Evolutionary conservation across 805 yeast genomes (phyloP).

Genomic region (Jamesozyma lodderae): DNA sequence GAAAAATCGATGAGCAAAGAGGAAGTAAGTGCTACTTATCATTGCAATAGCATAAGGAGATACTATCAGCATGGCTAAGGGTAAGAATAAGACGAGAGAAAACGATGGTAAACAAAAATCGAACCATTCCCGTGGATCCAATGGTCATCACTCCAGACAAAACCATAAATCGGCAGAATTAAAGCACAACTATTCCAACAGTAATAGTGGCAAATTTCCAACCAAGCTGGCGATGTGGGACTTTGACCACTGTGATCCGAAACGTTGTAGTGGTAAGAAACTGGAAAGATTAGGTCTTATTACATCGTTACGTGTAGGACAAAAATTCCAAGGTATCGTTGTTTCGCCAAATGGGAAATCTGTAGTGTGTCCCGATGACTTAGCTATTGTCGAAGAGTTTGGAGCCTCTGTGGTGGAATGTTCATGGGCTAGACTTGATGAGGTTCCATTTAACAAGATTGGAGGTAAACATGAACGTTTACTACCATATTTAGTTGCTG

Average conservation of each 20-base stretch:
- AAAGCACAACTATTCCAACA: conserved; percentile 22
- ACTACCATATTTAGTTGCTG: conserved; percentile 87
- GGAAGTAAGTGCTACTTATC: too few relatives aligned
- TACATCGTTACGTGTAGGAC: conserved; percentile 75
- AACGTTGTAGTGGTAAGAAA: conserved; percentile 92
- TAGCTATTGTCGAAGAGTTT: conserved; percentile 57
- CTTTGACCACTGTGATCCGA: conserved; percentile 97
- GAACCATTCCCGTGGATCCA: conserved; percentile 32
- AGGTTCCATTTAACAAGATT: conserved; percentile 85
- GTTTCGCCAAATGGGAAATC: conserved; percentile 89
- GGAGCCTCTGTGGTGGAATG: conserved; percentile 99
- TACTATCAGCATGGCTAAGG: conserved; percentile 23
- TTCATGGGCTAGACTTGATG: conserved; percentile 97
- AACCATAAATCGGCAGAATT: conserved; percentile 38
- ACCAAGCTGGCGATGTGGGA: conserved; percentile 97
- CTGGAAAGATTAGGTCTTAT: conserved; percentile 82
- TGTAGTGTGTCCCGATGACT: conserved; percentile 85
- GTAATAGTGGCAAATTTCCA: conserved; percentile 46
- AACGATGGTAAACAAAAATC: conserved; percentile 28
- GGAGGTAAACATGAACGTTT: conserved; percentile 86
- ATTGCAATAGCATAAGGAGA: too few relatives aligned
- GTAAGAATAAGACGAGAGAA: conserved; percentile 34
- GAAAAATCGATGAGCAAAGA: too few relatives aligned
- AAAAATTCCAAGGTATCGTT: conserved; percentile 81
- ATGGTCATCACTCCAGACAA: conserved; percentile 48